These are phyloP conservation scores for Suillus placidus DNA, from an alignment of 768 basidiomycete genomes.

Conservation along the genomic window DNA sequence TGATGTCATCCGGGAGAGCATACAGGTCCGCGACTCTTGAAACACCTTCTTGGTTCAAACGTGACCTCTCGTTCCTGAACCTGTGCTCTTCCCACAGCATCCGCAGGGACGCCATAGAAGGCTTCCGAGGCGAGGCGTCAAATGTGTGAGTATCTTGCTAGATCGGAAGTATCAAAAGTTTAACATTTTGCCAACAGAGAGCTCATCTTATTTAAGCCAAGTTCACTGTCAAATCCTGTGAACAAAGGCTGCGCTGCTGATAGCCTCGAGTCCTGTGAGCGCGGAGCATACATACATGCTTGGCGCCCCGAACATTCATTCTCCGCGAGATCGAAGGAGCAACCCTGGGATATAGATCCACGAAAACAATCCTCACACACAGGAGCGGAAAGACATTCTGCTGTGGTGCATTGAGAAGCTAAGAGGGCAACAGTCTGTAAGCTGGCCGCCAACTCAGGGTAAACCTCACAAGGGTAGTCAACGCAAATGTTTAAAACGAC, in stretches of 20 bases:
- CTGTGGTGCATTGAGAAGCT: not conserved
- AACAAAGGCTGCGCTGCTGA: not conserved
- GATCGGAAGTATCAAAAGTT: not conserved
- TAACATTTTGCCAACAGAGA: not conserved
- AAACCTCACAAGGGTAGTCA: not conserved
- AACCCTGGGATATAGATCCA: not conserved
- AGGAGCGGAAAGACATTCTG: not conserved
- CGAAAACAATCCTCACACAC: not conserved
- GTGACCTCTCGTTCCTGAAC: not conserved
- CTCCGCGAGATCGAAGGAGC: not conserved
- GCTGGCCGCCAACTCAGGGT: not conserved
- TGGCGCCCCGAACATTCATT: not conserved
- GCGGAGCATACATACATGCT: not conserved
- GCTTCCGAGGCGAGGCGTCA: not conserved
- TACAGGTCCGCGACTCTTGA: not conserved
- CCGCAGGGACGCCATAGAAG: not conserved
- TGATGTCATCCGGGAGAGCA: not conserved
- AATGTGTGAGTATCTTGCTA: not conserved
- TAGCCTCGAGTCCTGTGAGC: not conserved
- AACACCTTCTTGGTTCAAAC: not conserved
- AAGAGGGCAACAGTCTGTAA: not conserved
- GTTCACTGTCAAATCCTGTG: not conserved
- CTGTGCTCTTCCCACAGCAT: not conserved
- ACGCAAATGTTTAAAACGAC: not conserved
- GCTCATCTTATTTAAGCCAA: not conserved